Conservation (phyloP, 2,329 filamentous ascomycete species). For the Alternaria ethzedia region DNA sequence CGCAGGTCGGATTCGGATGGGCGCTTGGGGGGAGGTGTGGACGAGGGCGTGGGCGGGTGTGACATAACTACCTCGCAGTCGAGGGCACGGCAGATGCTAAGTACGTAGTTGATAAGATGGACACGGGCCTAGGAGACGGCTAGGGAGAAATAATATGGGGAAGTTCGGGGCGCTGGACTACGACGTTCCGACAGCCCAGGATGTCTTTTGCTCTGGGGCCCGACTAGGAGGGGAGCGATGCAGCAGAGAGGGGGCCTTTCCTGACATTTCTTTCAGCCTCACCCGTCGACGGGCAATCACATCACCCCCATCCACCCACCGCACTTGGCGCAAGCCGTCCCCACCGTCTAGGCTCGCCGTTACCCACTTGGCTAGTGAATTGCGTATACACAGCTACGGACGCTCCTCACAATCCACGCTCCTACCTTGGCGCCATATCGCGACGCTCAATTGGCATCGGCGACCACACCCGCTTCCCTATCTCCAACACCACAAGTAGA, state of each 20-base stretch:
- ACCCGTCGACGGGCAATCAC: slow-evolving; percentile 1
- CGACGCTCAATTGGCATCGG: slow-evolving; percentile 1
- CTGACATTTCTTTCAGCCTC: slow-evolving; percentile 19
- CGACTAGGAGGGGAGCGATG: slow-evolving; percentile 4
- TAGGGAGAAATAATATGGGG: slow-evolving; percentile 26
- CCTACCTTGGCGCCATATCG: neutral
- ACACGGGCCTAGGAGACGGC: slow-evolving; percentile 9
- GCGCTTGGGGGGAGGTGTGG: slow-evolving; percentile 23
- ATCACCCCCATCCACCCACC: neutral
- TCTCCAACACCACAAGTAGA: neutral
- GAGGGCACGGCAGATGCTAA: slow-evolving; percentile 6
- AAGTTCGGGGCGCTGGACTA: slow-evolving; percentile 3
- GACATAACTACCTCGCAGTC: slow-evolving; percentile 14
- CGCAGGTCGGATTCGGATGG: slow-evolving; percentile 31
- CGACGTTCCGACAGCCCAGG: slow-evolving; percentile 15
- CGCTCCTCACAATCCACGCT: neutral
- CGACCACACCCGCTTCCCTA: neutral
- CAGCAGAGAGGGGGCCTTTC: slow-evolving; percentile 14
- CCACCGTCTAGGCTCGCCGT: neutral
- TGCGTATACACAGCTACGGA: neutral
- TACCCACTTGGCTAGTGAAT: neutral
- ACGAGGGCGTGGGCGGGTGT: slow-evolving; percentile 24
- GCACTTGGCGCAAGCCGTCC: neutral
- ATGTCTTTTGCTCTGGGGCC: neutral
- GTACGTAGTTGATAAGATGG: slow-evolving; percentile 5